Percentiles rank a stretch among this genome's conserved stretches.
Evolutionary conservation across 31 red algal genomes (phyloP).

Genomic region (Odonthalia washingtoniensis): DNA sequence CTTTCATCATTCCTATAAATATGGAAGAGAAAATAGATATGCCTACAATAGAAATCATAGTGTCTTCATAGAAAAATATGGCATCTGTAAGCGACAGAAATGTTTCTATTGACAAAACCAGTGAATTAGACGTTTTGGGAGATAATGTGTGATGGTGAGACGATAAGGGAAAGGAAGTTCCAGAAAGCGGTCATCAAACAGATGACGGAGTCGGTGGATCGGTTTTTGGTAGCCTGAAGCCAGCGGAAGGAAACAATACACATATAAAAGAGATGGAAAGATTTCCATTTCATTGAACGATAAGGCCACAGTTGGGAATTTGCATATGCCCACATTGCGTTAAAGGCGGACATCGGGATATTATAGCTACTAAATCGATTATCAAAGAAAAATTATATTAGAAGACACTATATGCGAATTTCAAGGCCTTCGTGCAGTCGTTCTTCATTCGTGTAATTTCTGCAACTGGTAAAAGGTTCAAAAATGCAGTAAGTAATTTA

Average conservation of each 20-base stretch:
- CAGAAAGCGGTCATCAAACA: too few relatives aligned
- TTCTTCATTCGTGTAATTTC: slow-evolving; percentile 37
- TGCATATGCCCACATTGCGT: slow-evolving; percentile 26
- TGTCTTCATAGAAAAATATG: slow-evolving; percentile 3
- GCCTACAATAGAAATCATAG: slow-evolving; percentile 46
- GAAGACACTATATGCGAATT: slow-evolving; percentile 35
- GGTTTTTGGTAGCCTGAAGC: too few relatives aligned
- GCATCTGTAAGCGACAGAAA: background rate
- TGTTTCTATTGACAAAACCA: too few relatives aligned
- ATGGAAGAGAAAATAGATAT: slow-evolving; percentile 45
- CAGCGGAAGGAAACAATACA: too few relatives aligned
- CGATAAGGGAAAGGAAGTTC: too few relatives aligned
- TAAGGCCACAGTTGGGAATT: slow-evolving; percentile 39
- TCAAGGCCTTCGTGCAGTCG: slow-evolving; percentile 39
- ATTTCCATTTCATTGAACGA: slow-evolving; percentile 28
- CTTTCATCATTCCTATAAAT: slow-evolving; percentile 34
- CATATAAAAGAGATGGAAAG: too few relatives aligned
- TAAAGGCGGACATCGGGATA: slow-evolving; percentile 37
- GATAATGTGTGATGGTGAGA: too few relatives aligned
- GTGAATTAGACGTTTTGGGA: background rate
- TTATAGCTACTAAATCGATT: background rate
- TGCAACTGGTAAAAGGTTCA: slow-evolving; percentile 27
- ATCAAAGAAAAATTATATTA: slow-evolving; percentile 33
- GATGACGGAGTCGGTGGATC: too few relatives aligned
- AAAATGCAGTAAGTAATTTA: background rate